A percentile compares a stretch with the other conserved stretches of the same genome.
These are phyloP conservation scores for Cucumis hystrix DNA, from an alignment of 306 rosid species.

Conservation along the genomic window DNA sequence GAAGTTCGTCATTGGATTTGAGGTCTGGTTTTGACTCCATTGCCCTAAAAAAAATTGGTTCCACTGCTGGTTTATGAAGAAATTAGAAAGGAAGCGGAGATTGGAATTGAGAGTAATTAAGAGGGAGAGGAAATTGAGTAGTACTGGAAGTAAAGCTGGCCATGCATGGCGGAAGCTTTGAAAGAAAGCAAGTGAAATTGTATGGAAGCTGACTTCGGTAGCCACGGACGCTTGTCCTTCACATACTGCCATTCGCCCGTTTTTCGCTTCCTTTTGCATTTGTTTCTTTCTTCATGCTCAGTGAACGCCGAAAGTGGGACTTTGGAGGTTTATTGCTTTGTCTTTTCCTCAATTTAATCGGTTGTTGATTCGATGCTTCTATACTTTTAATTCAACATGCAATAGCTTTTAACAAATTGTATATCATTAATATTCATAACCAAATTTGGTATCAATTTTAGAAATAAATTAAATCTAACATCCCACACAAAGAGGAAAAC, in stretches of 20 bases:
- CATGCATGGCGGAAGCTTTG: constrained; percentile 1
- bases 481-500: too few species aligned
- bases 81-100: background rate
- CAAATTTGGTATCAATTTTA: too few species aligned
- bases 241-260: background rate
- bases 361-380: too few species aligned
- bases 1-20: background rate
- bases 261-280: background rate
- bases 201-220: background rate
- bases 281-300: background rate
- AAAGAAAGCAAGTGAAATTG: background rate
- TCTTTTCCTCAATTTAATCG: too few species aligned
- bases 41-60: background rate
- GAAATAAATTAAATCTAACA: too few species aligned
- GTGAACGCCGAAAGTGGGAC: background rate
- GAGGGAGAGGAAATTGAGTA: too few species aligned
- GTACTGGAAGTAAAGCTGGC: background rate
- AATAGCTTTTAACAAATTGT: too few species aligned
- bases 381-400: too few species aligned
- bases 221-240: background rate
- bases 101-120: background rate
- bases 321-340: background rate
- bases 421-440: too few species aligned
- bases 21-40: constrained; percentile 2
- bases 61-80: background rate